Base-by-base conservation (phyloP, 352 stramenopile species). In the Peronospora farinosa region DNA sequence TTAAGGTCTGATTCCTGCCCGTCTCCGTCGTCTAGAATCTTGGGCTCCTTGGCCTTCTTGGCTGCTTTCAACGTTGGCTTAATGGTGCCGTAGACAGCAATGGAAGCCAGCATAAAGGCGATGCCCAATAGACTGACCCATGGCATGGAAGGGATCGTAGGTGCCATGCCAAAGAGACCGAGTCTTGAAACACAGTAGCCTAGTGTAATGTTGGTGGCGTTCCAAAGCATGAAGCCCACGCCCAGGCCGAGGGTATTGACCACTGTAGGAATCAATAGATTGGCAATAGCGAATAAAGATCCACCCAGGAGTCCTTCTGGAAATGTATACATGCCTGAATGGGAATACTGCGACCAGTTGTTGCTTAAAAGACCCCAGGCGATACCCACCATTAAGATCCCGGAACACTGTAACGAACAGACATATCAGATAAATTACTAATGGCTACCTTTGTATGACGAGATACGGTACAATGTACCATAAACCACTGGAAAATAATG, bases 401-500 rank as follows among this genome's bases (percentile, higher is more conserved):
- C 81, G 0, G 81, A 92, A 47, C 81, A 92, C 79, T 91, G 51
- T 8, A 43, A 15, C 17, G 30, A 3, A 55, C 19, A 61, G 31
- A 35, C 32, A 47, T 43, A 46, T 30, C 30, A 60, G 19, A 46
- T 37, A 45, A 7, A 61, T 40, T 17, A 38, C 19, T 36, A 16
- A 53, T 54, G 21, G 45, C 54, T 50, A 47, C 32, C 49, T 48
- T 48, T 9, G 11, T 31, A 36, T 5, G 2, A 16, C 5, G 49
- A 25, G 25, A 41, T 23, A 30, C 15, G 19, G 19, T 21, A 21
- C 19, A 21, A 25, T 7, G 30, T 66, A 87, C 79, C 81, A 92
- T 92, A 56, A 90, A 90, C 81, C 81, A 92, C 57, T 92, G 81
- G 61, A 89, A 92, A 53, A 92, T 88, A 51, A 92, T 90, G 27